These are phyloP conservation scores for Teunomyces tritomae DNA, from an alignment of 805 yeast species.

Conservation along the genomic window DNA sequence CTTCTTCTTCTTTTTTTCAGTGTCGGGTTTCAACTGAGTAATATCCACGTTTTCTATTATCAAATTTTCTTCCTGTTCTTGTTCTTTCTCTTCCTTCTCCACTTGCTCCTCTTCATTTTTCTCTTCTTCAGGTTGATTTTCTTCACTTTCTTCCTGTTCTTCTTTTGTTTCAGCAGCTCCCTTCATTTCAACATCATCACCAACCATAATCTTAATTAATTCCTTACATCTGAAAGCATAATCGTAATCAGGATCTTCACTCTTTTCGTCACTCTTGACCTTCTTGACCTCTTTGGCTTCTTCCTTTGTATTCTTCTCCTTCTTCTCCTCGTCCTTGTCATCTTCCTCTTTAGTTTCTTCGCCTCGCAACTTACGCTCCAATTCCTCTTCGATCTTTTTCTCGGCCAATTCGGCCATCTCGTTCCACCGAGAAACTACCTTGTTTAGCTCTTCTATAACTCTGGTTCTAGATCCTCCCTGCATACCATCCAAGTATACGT, in stretches of 20 bases:
- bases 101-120: conserved; percentile 5
- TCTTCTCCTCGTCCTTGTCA: conserved; percentile 17
- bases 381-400: conserved; percentile 35
- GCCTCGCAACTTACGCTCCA: conserved; percentile 24
- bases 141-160: conserved; percentile 9
- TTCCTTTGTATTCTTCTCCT: conserved; percentile 8
- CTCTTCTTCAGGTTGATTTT: conserved; percentile 7
- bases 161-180: conserved; percentile 19
- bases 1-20: conserved; percentile 8
- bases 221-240: conserved; percentile 42
- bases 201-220: conserved; percentile 33
- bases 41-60: conserved; percentile 10
- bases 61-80: conserved; percentile 9
- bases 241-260: conserved; percentile 30
- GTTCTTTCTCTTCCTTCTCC: conserved; percentile 13
- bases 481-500: conserved; percentile 54
- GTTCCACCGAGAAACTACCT: conserved; percentile 57
- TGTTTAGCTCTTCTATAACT: conserved; percentile 47
- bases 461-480: conserved; percentile 71
- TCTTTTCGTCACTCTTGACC: conserved; percentile 1
- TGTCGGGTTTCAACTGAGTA: conserved; percentile 2
- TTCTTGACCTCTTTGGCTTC: not conserved
- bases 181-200: conserved; percentile 30
- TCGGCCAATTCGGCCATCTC: conserved; percentile 41
- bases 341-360: conserved; percentile 13